A percentile compares a stretch with the other conserved stretches of the same genome.
phyloP scores from a whole-genome alignment of 2,329 filamentous ascomycete species.

The Remersonia thermophila region DNA sequence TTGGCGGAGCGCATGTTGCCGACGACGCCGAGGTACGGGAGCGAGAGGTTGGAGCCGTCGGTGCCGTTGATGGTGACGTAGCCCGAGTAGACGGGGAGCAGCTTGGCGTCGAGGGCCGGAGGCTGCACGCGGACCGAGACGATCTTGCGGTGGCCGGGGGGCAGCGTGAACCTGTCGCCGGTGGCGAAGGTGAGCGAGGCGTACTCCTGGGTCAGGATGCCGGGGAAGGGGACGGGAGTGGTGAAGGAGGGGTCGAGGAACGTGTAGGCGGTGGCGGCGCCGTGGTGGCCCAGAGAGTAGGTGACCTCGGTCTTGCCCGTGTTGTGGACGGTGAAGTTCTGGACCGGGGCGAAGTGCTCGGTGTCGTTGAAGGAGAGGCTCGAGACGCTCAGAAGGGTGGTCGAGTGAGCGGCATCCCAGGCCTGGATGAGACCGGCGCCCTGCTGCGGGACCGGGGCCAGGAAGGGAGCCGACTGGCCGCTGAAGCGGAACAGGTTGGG shows the following conservation, averaged over 20 bases:
- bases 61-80: slow-evolving; percentile 34
- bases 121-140: slow-evolving; percentile 34
- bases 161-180: slow-evolving; percentile 28
- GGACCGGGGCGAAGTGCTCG: slow-evolving; percentile 36
- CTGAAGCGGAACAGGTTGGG: slow-evolving; percentile 38
- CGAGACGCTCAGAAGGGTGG: slow-evolving; percentile 39
- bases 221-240: slow-evolving; percentile 32
- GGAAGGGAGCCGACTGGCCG: slow-evolving; percentile 22
- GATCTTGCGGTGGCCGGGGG: slow-evolving; percentile 29
- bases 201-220: slow-evolving; percentile 27
- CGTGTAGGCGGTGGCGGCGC: slow-evolving; percentile 43
- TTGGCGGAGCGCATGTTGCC: slow-evolving; percentile 25
- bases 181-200: slow-evolving; percentile 31
- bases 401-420: slow-evolving; percentile 44
- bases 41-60: slow-evolving; percentile 26
- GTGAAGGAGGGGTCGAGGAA: slow-evolving; percentile 25
- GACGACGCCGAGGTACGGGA: slow-evolving; percentile 29
- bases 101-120: slow-evolving; percentile 27
- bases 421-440: slow-evolving; percentile 49
- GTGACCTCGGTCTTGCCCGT: slow-evolving; percentile 33
- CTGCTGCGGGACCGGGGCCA: slow-evolving; percentile 47
- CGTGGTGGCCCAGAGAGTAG: slow-evolving; percentile 39
- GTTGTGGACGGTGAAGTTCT: slow-evolving; percentile 46
- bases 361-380: slow-evolving; percentile 54
- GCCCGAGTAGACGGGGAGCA: slow-evolving; percentile 36